A percentile compares a stretch with the other conserved stretches of the same genome.
Evolutionary conservation across 2,329 filamentous ascomycete genomes (phyloP).

Genomic region (Penicillium hordei): DNA sequence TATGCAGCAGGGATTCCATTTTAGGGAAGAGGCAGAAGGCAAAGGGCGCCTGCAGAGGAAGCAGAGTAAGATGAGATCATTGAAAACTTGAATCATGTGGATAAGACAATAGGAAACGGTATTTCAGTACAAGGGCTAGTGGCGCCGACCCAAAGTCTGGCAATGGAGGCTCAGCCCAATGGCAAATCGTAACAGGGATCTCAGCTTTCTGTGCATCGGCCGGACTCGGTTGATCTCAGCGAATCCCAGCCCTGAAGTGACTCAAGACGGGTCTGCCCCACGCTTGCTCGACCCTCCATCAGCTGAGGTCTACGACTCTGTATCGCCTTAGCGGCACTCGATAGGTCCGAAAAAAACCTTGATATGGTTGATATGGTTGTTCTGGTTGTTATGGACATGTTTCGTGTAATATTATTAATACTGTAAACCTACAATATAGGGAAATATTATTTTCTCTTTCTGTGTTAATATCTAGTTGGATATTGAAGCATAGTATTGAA

Average conservation of each 20-base stretch:
- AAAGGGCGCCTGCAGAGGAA: conserved; percentile 8
- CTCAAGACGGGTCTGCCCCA: conserved; percentile 34
- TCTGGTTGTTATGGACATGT: conserved; percentile 2
- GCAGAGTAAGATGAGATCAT: conserved; percentile 23
- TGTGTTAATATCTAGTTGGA: background rate
- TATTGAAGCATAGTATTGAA: background rate
- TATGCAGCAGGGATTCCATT: conserved; percentile 25
- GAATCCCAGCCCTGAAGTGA: conserved; percentile 35
- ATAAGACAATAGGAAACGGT: conserved; percentile 1
- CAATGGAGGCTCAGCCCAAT: conserved; percentile 41
- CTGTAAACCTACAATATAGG: background rate
- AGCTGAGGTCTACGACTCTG: conserved; percentile 29
- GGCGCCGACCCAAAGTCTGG: conserved; percentile 36
- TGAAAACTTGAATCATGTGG: conserved; percentile 6
- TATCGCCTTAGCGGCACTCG: conserved; percentile 16
- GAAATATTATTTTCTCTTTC: background rate
- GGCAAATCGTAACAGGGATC: conserved; percentile 40
- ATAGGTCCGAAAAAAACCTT: conserved; percentile 19
- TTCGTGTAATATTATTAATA: conserved; percentile 1
- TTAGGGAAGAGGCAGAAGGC: conserved; percentile 4
- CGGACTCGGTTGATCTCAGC: conserved; percentile 29
- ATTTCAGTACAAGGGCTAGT: conserved; percentile 15
- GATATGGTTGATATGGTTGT: background rate
- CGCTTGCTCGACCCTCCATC: conserved; percentile 35
- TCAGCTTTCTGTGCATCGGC: conserved; percentile 31